A percentile compares a stretch with the other conserved stretches of the same genome.
Evolutionary conservation across 2,329 filamentous ascomycete genomes (phyloP).

Genomic region (Mollisiaceae sp.): DNA sequence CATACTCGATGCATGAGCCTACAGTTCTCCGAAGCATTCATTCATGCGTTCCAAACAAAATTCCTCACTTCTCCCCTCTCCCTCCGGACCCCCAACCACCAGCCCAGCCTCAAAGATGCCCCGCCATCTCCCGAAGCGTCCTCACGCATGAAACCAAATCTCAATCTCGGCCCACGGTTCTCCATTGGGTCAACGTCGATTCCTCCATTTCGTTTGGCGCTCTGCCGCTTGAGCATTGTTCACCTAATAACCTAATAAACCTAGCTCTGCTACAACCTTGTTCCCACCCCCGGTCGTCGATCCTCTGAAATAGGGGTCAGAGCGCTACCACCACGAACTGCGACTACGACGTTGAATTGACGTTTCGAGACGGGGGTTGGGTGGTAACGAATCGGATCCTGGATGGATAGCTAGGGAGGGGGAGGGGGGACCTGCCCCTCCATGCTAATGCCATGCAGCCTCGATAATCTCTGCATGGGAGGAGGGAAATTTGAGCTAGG

Average conservation of each 20-base stretch:
- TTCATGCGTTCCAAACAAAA: conserved; percentile 1
- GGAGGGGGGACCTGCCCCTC: background rate
- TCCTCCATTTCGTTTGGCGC: too few species aligned
- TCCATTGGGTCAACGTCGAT: background rate
- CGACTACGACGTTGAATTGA: background rate
- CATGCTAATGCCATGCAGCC: background rate
- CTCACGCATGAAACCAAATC: background rate
- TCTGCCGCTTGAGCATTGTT: too few species aligned
- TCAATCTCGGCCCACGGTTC: conserved; percentile 6
- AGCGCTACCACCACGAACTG: background rate
- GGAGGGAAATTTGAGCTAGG: background rate
- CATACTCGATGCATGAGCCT: too few species aligned
- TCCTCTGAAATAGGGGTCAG: background rate
- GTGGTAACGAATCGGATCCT: background rate
- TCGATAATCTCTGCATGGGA: background rate
- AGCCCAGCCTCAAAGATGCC: background rate
- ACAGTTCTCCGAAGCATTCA: too few species aligned
- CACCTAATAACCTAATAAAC: background rate
- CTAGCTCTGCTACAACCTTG: background rate
- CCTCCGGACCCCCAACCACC: background rate
- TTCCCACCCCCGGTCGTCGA: background rate
- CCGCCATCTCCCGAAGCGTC: background rate
- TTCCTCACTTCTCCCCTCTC: background rate
- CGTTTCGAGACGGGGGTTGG: background rate
- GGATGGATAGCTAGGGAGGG: too few species aligned